Conservation (phyloP, 2,329 filamentous ascomycete species). For the Corniculantispora saksenae region DNA sequence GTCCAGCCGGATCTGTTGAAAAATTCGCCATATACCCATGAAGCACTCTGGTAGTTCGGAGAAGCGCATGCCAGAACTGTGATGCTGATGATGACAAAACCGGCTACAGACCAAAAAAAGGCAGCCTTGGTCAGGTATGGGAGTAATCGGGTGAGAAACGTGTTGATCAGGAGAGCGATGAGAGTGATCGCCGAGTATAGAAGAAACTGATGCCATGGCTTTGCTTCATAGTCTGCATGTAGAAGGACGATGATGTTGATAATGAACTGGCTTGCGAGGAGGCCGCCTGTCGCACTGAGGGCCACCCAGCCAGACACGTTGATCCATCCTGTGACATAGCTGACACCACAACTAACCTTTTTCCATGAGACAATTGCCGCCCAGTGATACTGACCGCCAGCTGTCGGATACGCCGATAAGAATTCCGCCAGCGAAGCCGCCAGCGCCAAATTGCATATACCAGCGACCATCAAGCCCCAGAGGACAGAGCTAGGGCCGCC, state of each 20-base stretch:
- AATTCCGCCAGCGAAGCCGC: constrained; percentile 71
- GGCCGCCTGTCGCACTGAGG: constrained; percentile 66
- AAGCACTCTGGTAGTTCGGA: constrained; percentile 62
- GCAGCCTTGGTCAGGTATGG: constrained; percentile 69
- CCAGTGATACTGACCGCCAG: constrained; percentile 71
- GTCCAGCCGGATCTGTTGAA: constrained; percentile 71
- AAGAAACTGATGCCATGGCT: constrained; percentile 72
- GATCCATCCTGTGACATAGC: constrained; percentile 73
- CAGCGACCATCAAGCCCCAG: constrained; percentile 65
- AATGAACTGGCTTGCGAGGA: constrained; percentile 68
- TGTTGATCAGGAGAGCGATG: constrained; percentile 65
- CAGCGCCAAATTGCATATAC: constrained; percentile 69
- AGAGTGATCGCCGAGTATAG: constrained; percentile 68
- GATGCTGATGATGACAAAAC: constrained; percentile 70
- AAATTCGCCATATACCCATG: constrained; percentile 67
- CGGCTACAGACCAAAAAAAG: constrained; percentile 69
- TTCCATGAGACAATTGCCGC: constrained; percentile 65
- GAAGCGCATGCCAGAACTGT: constrained; percentile 66
- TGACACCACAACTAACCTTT: constrained; percentile 60
- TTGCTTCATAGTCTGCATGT: constrained; percentile 54
- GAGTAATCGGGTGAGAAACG: constrained; percentile 57
- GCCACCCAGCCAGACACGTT: constrained; percentile 71
- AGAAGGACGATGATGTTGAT: constrained; percentile 65
- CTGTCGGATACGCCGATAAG: constrained; percentile 62
- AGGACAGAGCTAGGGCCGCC: constrained; percentile 73